Evolutionary conservation across 129 eudicot genomes (phyloP).

Genomic region (Deinandra increscens): DNA sequence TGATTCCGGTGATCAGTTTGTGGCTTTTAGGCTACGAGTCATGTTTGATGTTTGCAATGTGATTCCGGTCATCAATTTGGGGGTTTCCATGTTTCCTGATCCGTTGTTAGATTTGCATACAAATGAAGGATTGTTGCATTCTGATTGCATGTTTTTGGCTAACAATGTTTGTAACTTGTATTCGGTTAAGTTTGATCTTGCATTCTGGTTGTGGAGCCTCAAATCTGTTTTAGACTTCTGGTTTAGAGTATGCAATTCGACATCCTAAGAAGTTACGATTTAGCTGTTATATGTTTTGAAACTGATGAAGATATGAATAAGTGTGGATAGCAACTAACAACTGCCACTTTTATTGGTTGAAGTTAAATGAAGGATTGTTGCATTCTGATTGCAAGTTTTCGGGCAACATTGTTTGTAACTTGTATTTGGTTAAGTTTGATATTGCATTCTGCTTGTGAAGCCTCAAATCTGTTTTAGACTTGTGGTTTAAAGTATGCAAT

Average conservation of each 20-base stretch:
- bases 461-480: not conserved
- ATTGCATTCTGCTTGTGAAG: not conserved
- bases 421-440: not conserved
- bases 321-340: not conserved
- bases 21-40: not conserved
- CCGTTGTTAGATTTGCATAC: not conserved
- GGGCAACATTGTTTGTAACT: slow-evolving; percentile 5
- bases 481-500: not conserved
- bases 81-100: slow-evolving; percentile 1
- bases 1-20: slow-evolving; percentile 12
- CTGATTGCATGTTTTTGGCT: not conserved
- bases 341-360: not conserved
- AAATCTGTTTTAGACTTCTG: slow-evolving; percentile 4
- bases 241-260: not conserved
- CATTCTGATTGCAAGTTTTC: not conserved
- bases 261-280: not conserved
- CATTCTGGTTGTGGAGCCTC: not conserved
- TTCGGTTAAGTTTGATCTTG: not conserved
- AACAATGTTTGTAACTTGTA: slow-evolving; percentile 7
- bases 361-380: not conserved
- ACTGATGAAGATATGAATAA: not conserved
- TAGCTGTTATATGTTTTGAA: not conserved
- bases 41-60: not conserved
- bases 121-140: slow-evolving; percentile 8
- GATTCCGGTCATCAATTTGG: slow-evolving; percentile 17